Conservation (phyloP, 257 asterid genomes). For the Capsicum chinense region DNA sequence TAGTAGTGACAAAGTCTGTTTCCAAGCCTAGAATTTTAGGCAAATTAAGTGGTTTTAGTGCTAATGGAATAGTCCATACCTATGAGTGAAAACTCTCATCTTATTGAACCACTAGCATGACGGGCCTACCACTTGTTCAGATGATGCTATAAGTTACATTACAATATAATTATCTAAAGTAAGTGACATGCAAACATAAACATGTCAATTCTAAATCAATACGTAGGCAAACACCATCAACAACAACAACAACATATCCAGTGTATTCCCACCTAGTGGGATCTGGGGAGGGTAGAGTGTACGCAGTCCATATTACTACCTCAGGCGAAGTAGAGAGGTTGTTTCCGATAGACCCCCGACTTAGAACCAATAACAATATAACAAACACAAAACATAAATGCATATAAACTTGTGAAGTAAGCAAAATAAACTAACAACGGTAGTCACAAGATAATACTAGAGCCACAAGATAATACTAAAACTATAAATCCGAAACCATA, state of each 20-base stretch:
- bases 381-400: too few species aligned
- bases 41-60: background rate
- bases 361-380: too few species aligned
- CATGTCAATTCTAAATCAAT: background rate
- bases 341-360: too few species aligned
- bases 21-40: background rate
- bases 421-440: too few species aligned
- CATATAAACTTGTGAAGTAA: too few species aligned
- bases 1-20: background rate
- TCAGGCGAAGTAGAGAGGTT: too few species aligned
- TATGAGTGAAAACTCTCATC: background rate
- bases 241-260: background rate
- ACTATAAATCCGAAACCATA: too few species aligned
- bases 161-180: background rate
- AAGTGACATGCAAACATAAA: background rate
- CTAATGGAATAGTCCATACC: background rate
- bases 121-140: background rate
- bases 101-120: background rate
- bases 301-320: too few species aligned
- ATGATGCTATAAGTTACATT: background rate
- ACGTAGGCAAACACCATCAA: background rate
- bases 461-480: too few species aligned
- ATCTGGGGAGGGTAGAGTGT: too few species aligned
- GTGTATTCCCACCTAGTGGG: too few species aligned
- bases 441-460: too few species aligned